Evolutionary conservation across 441 rosid genomes (phyloP), one percentile per base, ranked within the genome.

Genomic region (Gossypium armourianum): DNA sequence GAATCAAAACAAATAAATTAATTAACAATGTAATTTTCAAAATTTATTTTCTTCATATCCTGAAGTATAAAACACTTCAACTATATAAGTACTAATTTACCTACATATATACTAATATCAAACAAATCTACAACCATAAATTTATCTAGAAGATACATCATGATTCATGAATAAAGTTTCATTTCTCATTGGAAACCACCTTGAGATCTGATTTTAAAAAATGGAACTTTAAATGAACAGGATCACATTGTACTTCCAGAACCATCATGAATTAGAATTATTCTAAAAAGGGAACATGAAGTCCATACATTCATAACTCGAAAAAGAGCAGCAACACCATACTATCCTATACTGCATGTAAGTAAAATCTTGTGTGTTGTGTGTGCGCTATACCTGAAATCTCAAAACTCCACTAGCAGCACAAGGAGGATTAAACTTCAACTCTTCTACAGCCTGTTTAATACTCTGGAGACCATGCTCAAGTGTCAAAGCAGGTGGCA

Each of bases 401-500:
- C 97, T 87, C 52, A 86, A 64, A 71, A 88, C 71, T 50, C 97
- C 96, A 40, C 75, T 75, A 43, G 83, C 78, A 66, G 87, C 79
- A 49, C 64, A 13, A 4, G 93, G 96, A 74, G 96, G 93, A 80
- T 88, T 77, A 62, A 70, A 36, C 86, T 85, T 87, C 63, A 91
- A 71, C 78, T 84, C 70, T 49, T 87, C 83, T 2, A 93, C 82
- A 71, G 87, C 92, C 53, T 78, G 87, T 68, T 74, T 75, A 10
- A 93, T 75, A 15, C 86, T 80, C 77, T 80, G 73, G 0, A 93
- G 83, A 4, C 97, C 98, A 23, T 69, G 70, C 74, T 88, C 85
- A 63, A 93, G 86, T 61, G 91, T 84, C 85, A 93, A 81, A 6
- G 93, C 97, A 32, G 92, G 96, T 63, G 91, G 84, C 77, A 90